Percentiles rank a stretch among this genome's conserved stretches.
Evolutionary conservation across 1,139 yeast species (phyloP).

Genomic region (Scheffersomyces quercinus): DNA sequence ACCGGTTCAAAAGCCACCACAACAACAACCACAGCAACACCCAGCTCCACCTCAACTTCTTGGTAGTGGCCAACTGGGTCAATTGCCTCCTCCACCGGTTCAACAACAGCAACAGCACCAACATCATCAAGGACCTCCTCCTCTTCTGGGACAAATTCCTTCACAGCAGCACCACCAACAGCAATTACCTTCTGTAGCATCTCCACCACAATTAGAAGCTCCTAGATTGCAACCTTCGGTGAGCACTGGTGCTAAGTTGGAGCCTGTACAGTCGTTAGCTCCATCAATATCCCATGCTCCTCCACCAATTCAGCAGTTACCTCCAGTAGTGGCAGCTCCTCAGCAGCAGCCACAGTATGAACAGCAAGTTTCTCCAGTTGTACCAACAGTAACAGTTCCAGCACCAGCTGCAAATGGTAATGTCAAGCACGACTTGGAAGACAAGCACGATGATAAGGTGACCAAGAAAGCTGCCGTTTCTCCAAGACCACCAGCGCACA

Average conservation of each 20-base stretch:
- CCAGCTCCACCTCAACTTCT: slow-evolving; percentile 15
- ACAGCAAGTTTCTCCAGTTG: slow-evolving; percentile 6
- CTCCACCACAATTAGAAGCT: slow-evolving; percentile 18
- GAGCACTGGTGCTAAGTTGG: no score
- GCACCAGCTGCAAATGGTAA: slow-evolving; percentile 2
- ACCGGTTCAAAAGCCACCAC: slow-evolving; percentile 21
- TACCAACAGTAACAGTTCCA: slow-evolving; percentile 4
- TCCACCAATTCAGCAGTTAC: slow-evolving; percentile 9
- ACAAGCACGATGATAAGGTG: slow-evolving; percentile 27
- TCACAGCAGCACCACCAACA: slow-evolving; percentile 13
- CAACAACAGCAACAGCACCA: slow-evolving; percentile 20
- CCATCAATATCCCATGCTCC: slow-evolving; percentile 10
- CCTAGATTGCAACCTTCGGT: background rate
- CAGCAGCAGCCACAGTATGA: slow-evolving; percentile 11
- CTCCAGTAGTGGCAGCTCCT: slow-evolving; percentile 6
- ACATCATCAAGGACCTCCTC: slow-evolving; percentile 3
- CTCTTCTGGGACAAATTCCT: slow-evolving; percentile 17
- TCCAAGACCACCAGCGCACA: slow-evolving; percentile 15
- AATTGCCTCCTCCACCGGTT: slow-evolving; percentile 13
- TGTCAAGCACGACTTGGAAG: slow-evolving; percentile 42
- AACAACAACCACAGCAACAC: slow-evolving; percentile 13
- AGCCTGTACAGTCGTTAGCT: slow-evolving; percentile 2
- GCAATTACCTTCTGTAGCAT: slow-evolving; percentile 10
- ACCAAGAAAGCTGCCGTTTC: slow-evolving; percentile 20
- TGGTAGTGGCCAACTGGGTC: slow-evolving; percentile 8